Conservation (phyloP, 1,284 basidiomycete genomes). For the Pterulicium gracile region DNA sequence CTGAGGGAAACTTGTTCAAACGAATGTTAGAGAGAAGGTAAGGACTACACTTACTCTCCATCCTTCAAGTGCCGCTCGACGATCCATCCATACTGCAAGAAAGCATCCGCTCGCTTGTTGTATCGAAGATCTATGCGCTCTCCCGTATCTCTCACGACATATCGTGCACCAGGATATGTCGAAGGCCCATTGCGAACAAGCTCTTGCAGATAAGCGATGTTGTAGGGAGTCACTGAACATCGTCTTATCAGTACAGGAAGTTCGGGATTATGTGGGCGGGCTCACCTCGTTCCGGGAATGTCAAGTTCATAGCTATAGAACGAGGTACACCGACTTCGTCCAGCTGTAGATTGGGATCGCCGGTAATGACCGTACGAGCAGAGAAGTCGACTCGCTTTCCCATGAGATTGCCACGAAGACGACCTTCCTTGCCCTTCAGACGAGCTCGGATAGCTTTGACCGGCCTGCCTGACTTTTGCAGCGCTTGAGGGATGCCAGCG, state of each 20-base stretch:
- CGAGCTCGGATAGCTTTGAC: conserved; percentile 98
- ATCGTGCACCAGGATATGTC: conserved; percentile 92
- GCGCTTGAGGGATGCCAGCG: conserved; percentile 92
- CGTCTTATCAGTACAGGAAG: conserved; percentile 6
- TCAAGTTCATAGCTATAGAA: conserved; percentile 96
- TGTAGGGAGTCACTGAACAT: conserved; percentile 86
- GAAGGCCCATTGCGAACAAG: conserved; percentile 96
- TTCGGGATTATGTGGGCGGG: conserved; percentile 5
- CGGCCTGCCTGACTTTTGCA: conserved; percentile 96
- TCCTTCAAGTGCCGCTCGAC: conserved; percentile 97
- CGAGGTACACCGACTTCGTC: conserved; percentile 98
- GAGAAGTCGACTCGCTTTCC: conserved; percentile 99
- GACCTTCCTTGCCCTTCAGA: conserved; percentile 98
- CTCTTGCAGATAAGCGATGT: conserved; percentile 90
- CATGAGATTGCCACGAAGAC: conserved; percentile 97
- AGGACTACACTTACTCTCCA: conserved; percentile 69
- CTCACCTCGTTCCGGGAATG: conserved; percentile 90
- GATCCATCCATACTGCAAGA: conserved; percentile 97
- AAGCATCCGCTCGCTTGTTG: conserved; percentile 95
- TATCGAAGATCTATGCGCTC: conserved; percentile 97
- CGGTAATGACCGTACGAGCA: conserved; percentile 97
- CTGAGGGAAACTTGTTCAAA: conserved; percentile 26
- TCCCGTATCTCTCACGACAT: conserved; percentile 95
- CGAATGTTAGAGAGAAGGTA: not conserved
- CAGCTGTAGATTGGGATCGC: conserved; percentile 93